Conservation (phyloP, 2,329 filamentous ascomycete species). For the Trichoderma cornu-damae region DNA sequence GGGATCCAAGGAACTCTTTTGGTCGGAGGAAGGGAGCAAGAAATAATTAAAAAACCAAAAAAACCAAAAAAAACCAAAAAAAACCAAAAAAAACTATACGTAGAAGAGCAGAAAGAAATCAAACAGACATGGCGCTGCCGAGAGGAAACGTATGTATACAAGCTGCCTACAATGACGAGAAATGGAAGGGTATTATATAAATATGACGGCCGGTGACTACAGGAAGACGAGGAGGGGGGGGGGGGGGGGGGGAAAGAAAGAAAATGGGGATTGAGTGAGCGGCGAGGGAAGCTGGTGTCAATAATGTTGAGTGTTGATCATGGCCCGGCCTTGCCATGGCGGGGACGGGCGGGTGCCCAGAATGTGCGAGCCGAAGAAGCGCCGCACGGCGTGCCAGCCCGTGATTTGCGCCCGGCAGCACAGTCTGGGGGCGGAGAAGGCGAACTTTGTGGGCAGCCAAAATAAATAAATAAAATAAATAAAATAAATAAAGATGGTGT, state of each 20-base stretch:
- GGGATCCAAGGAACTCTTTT: not conserved
- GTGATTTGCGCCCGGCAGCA: not conserved
- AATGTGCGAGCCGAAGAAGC: slow-evolving; percentile 12
- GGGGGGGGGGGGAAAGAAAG: too few relatives aligned
- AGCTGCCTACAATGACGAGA: not conserved
- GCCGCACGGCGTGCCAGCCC: not conserved
- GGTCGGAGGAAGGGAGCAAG: too few relatives aligned
- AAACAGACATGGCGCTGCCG: not conserved
- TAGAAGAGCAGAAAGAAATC: not conserved
- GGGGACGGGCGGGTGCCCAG: slow-evolving; percentile 13
- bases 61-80: not conserved
- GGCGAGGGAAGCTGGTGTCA: slow-evolving; percentile 11
- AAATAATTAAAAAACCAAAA: too few relatives aligned
- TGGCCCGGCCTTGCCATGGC: slow-evolving; percentile 6
- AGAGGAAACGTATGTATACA: not conserved
- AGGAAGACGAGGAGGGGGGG: not conserved
- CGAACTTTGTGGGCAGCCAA: not conserved
- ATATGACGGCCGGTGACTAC: not conserved
- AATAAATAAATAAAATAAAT: too few relatives aligned
- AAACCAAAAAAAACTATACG: not conserved
- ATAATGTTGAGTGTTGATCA: slow-evolving; percentile 20
- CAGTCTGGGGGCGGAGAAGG: not conserved
- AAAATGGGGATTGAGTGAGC: not conserved
- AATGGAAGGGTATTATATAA: slow-evolving; percentile 9
- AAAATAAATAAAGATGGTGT: slow-evolving; percentile 17